phyloP scores from a whole-genome alignment of 106 monocot species.

The Dioscorea alata region DNA sequence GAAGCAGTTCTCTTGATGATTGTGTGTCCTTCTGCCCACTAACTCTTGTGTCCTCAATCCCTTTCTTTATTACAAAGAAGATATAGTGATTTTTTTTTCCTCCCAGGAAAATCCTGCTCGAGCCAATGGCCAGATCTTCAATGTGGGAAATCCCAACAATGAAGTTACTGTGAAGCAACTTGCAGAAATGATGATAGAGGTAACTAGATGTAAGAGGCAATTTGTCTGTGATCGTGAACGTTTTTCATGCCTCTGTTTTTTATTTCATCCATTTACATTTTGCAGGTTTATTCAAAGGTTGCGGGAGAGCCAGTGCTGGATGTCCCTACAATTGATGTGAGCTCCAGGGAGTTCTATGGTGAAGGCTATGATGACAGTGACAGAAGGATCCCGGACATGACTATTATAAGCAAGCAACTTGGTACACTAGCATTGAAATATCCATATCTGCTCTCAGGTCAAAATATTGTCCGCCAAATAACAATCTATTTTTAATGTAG shows the following conservation, averaged over 20 bases:
- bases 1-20: conserved; percentile 75
- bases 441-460: too few relatives aligned
- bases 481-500: conserved; percentile 9
- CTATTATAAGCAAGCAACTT: conserved; percentile 69
- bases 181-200: conserved; percentile 67
- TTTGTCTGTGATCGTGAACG: neutral
- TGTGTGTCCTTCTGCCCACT: conserved; percentile 12
- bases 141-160: conserved; percentile 71
- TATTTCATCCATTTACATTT: neutral
- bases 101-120: conserved; percentile 60
- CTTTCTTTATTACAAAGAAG: neutral
- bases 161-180: conserved; percentile 68
- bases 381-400: conserved; percentile 76
- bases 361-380: conserved; percentile 78
- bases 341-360: conserved; percentile 63
- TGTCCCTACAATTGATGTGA: conserved; percentile 54
- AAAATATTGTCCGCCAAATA: too few relatives aligned
- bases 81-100: neutral
- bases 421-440: conserved; percentile 15
- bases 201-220: conserved; percentile 3
- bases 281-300: conserved; percentile 62
- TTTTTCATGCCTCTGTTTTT: neutral
- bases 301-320: conserved; percentile 40
- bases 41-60: neutral
- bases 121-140: conserved; percentile 66